Evolutionary conservation across 2,329 filamentous ascomycete species (phyloP), one percentile per base, ranked within the genome.

Genomic region (Aspergillus sp.): DNA sequence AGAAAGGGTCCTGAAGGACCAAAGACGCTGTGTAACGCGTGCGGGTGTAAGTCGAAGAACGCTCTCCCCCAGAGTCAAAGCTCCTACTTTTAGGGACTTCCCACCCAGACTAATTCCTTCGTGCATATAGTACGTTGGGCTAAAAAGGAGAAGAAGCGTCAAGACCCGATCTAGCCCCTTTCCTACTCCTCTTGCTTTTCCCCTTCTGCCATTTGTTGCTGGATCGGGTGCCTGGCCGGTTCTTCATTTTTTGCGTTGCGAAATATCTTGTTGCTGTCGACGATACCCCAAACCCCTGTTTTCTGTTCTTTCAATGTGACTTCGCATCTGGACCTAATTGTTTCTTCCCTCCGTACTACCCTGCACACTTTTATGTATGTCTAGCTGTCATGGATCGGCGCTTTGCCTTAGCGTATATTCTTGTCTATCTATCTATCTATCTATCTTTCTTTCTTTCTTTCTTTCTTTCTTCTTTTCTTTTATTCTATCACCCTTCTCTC

Each of bases 11-110:
- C 94, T 0, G 91, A 86, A 63, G 94, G 94, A 2, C 93, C 93
- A 1, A 97, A 98, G 77, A 97, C 94, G 9, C 80, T 98, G 12
- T 98, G 94, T 77, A 98, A 98, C 78, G 94, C 94, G 7, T 98
- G 94, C 73, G 94, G 94, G 87, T 90, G 85, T 85, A 68, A 78
- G 82, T 81, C 49, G 32, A 59, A 36, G 16, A 20, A 46, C 26
- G 31, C 49, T 52, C 31, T 47, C 32, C 56, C 57, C 6, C 22
- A 49, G 3, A 57, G 46, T 53, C 20, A 42, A n/a, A 42, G 16
- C 36, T n/a, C 36, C 36, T 42, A 5, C 36, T n/a, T n/a, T 42
- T 14, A 42, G 36, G 36, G 16, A 42, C 36, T 7, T 42, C 16
- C 16, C 16, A 42, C 36, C 36, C 36, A 42, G 36, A 42, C 36